phyloP scores from a whole-genome alignment of 116 monocot species.

The Trichopus zeylanicus region DNA sequence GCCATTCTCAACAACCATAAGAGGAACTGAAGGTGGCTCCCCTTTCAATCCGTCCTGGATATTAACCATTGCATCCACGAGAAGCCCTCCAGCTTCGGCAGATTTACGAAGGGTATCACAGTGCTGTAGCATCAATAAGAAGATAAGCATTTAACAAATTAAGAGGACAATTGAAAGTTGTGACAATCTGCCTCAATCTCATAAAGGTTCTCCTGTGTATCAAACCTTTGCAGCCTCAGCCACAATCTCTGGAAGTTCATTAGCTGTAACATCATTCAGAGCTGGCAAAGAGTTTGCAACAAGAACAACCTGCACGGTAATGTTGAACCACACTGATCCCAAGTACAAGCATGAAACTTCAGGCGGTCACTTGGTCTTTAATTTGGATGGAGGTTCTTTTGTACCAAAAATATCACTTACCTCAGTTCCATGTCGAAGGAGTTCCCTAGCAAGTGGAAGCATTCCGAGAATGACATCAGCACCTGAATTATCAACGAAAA shows the following conservation, averaged over 20 bases:
- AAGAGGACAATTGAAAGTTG: not conserved
- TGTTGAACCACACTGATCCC: not conserved
- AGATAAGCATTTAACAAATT: not conserved
- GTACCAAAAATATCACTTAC: conserved; percentile 16
- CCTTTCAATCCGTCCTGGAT: conserved; percentile 40
- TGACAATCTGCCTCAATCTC: not conserved
- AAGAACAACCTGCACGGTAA: conserved; percentile 67
- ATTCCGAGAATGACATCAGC: conserved; percentile 98
- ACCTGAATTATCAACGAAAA: conserved; percentile 98
- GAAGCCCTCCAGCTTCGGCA: conserved; percentile 92
- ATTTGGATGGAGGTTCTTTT: not conserved
- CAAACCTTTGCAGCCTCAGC: conserved; percentile 98
- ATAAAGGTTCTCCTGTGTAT: not conserved
- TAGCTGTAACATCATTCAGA: conserved; percentile 92
- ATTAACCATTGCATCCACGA: conserved; percentile 89
- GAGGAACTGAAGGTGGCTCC: conserved; percentile 43
- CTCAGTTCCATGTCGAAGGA: conserved; percentile 84
- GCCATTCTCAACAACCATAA: conserved; percentile 95
- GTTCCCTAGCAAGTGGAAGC: conserved; percentile 92
- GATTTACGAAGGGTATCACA: conserved; percentile 87
- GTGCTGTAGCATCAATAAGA: conserved; percentile 36
- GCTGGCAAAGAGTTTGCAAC: conserved; percentile 91
- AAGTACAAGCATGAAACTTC: not conserved
- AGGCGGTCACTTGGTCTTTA: not conserved
- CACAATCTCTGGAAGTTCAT: conserved; percentile 96